Base-by-base conservation (phyloP, 1,284 basidiomycete genomes). In the Boletus sp. region DNA sequence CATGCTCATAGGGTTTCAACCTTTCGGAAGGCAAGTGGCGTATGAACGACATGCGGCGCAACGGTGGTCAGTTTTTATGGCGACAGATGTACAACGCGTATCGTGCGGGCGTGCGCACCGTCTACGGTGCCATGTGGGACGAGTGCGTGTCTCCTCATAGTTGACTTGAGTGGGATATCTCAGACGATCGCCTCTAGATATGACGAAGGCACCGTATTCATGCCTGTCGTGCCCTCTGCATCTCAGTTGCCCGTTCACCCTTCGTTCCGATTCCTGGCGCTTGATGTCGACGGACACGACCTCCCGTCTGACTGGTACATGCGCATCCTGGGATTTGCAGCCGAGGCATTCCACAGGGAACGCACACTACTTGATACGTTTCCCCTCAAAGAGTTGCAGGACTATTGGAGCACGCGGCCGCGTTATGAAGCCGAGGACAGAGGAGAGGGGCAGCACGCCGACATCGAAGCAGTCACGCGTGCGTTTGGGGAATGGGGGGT, bases 121-220 rank as follows among this genome's bases (percentile, higher is more conserved):
- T 88, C 44, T 88, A 88, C 54, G 83, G 82, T 19, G 86, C 85
- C 8, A 89, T 88, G 86, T 89, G 86, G 85, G 88, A 90, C 56
- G 86, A 88, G 83, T 87, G 51, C 62, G 82, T 77, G 13, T 44
- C 10, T 36, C 14, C 0, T 35, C 4, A 16, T 44, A 17, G 41
- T 32, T 16, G 26, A 29, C 22, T 14, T 8, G 9, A 30, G 26
- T 5, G 45, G 30, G 8, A 48, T 20, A 34, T 34, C 48, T 50
- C 37, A 41, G 34, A 47, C 14, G 34, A 35, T 38, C 41, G 34
- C 22, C 5, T 46, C 5, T 53, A 86, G 84, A 61, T 89, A 89
- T 53, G 86, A 89, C 55, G 85, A 88, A 68, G 87, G 87, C 25
- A 89, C 86, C 0, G 84, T 80, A 3, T 78, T 84, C 55, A 73